phyloP scores from a whole-genome alignment of 2,329 filamentous ascomycete genomes.

The Sporothrix protearum region DNA sequence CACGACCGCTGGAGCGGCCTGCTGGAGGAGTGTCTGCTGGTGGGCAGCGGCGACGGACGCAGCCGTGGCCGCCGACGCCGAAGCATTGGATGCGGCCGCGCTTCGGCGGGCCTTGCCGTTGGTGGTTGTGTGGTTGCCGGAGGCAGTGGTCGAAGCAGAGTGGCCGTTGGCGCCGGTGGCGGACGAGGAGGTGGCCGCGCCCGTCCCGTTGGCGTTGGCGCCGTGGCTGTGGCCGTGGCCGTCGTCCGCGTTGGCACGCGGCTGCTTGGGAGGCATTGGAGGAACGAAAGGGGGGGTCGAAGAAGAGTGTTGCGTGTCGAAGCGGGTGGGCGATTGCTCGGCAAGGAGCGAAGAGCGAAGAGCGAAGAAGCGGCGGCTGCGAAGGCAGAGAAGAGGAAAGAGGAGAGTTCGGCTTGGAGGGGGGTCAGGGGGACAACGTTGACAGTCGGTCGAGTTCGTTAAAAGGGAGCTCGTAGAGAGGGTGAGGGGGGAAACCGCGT shows the following conservation, averaged over 20 bases:
- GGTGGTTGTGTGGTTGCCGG: constrained; percentile 29
- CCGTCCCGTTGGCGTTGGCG: constrained; percentile 30
- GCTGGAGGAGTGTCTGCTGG: constrained; percentile 6
- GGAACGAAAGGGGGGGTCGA: background rate
- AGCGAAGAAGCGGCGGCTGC: no score
- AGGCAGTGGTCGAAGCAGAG: background rate
- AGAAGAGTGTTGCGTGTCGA: background rate
- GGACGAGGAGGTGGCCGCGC: constrained; percentile 33
- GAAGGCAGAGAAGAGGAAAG: background rate
- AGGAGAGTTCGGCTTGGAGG: background rate
- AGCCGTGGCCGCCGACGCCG: constrained; percentile 25
- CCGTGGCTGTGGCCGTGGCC: constrained; percentile 41
- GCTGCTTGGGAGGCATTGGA: constrained; percentile 26
- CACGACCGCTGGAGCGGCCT: constrained; percentile 1
- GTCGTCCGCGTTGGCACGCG: constrained; percentile 25
- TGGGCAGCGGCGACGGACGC: background rate
- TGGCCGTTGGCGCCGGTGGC: background rate
- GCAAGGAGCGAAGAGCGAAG: background rate
- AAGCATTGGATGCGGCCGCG: constrained; percentile 48
- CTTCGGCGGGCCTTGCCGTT: constrained; percentile 49
- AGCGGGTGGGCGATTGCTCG: background rate
- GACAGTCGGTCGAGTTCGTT: background rate
- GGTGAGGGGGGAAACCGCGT: background rate
- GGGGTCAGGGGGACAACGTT: background rate
- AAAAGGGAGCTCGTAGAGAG: background rate